Conservation (phyloP, 257 asterid genomes). For the Paulownia fortunei region DNA sequence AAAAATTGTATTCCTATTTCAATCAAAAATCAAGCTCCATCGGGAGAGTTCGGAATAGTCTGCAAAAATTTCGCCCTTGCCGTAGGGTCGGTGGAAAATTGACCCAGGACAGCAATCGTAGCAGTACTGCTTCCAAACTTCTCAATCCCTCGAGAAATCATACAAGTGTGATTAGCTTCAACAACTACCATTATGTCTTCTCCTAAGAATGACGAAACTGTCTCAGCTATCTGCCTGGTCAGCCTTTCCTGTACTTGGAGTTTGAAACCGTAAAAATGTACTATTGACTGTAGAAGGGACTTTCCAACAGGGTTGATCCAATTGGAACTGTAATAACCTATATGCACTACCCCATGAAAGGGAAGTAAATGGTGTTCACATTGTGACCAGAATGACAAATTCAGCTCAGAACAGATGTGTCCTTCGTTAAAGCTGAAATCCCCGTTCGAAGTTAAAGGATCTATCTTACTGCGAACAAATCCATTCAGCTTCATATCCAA, state of each 20-base stretch:
- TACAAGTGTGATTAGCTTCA: slow-evolving; percentile 95
- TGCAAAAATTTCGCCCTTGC: slow-evolving; percentile 79
- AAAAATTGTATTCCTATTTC: slow-evolving; percentile 3
- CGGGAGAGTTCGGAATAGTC: slow-evolving; percentile 61
- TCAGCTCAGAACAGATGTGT: slow-evolving; percentile 61
- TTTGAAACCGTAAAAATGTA: slow-evolving; percentile 85
- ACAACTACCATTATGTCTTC: slow-evolving; percentile 87
- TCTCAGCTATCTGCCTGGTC: slow-evolving; percentile 90
- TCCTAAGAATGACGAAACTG: slow-evolving; percentile 67
- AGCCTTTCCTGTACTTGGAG: slow-evolving; percentile 99
- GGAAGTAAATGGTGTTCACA: slow-evolving; percentile 98
- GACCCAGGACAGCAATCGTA: slow-evolving; percentile 84
- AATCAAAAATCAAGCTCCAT: slow-evolving; percentile 35
- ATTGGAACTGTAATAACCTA: slow-evolving; percentile 65
- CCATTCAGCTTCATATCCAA: slow-evolving; percentile 68
- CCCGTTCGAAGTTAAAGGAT: slow-evolving; percentile 37
- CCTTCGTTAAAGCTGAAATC: slow-evolving; percentile 38
- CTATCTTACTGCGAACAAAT: slow-evolving; percentile 42
- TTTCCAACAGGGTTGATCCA: slow-evolving; percentile 49
- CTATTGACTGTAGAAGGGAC: slow-evolving; percentile 71
- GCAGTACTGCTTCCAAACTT: slow-evolving; percentile 91
- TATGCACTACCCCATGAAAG: slow-evolving; percentile 86
- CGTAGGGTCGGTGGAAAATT: slow-evolving; percentile 67
- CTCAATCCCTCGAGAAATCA: slow-evolving; percentile 92
- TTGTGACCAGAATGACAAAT: slow-evolving; percentile 78